Base-by-base conservation (phyloP, 371 early-diverging fungal genomes). In the Massospora cicadina region DNA sequence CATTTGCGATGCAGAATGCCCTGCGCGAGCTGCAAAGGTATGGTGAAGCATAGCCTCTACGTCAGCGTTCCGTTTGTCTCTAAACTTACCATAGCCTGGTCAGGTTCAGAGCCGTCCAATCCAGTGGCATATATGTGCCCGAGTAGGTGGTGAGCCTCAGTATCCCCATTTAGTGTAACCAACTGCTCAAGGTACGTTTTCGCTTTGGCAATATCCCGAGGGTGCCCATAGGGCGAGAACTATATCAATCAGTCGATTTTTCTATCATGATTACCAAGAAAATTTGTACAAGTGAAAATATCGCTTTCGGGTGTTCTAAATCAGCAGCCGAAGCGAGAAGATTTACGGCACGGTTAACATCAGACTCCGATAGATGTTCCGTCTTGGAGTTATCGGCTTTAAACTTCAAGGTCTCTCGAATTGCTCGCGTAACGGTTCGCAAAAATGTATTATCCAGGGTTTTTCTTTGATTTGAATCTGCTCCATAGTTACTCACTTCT, bases 61-160 rank as follows among this genome's bases (percentile, higher is more conserved):
- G 12, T 55, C 27, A 60, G 33, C 2, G 23, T 55, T n/a, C 25
- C 64, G 21, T 21, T 33, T 13, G 23, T 2, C 27, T 0, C 23
- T 17, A 29, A 26, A 63, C 63, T 60, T 65, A 70, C 72, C 64
- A 77, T 74, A 25, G 78, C 82, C 67, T 83, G 81, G 67, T 84
- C 79, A 68, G 78, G 70, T 12, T 83, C 84, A 1, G 72, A 76
- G 58, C 81, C 73, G 10, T 93, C 95, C 33, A 95, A 68, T 0
- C 94, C 95, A 0, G 93, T 89, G 1, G 95, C 83, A 71, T 92
- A 86, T 73, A 91, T 82, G 65, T 91, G 80, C 3, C 94, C 96
- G 2, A 93, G 71, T 78, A 86, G 85, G 33, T 89, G 84, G 68
- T 92, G 96, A 17, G 91, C 95, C 2, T 84, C 80, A 2, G 89